Evolutionary conservation across 129 eudicot species (phyloP).

Genomic region (Saussurea involucrata): DNA sequence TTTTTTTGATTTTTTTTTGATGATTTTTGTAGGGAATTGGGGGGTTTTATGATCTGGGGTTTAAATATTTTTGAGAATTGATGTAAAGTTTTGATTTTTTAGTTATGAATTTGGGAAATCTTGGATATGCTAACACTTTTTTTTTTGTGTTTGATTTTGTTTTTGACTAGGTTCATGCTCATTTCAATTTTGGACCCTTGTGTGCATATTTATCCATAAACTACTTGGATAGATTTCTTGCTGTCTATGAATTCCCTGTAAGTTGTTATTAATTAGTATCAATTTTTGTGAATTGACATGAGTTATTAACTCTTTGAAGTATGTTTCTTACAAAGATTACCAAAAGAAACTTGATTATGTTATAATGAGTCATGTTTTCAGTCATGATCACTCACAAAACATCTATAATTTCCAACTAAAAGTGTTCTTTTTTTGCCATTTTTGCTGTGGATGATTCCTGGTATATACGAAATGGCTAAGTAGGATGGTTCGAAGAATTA

Average conservation of each 20-base stretch:
- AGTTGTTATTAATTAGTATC: conserved; percentile 3
- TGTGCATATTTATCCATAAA: conserved; percentile 50
- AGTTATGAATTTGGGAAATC: not conserved
- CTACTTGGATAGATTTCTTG: conserved; percentile 68
- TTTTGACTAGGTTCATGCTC: conserved; percentile 49
- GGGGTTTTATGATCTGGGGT: conserved; percentile 10
- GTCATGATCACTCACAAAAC: no score
- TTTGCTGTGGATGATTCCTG: not conserved
- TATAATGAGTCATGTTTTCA: not conserved
- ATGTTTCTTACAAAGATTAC: not conserved
- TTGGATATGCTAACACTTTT: conserved; percentile 10
- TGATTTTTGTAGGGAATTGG: not conserved
- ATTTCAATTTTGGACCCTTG: conserved; percentile 59
- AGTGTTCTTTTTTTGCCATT: not conserved
- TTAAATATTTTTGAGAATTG: not conserved
- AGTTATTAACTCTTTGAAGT: not conserved
- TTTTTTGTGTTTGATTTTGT: conserved; percentile 15
- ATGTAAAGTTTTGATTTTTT: not conserved
- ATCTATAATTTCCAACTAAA: not conserved
- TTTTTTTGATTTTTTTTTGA: not conserved
- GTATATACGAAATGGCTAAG: not conserved
- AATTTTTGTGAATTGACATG: not conserved
- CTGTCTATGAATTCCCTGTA: conserved; percentile 65
- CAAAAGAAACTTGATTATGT: not conserved
- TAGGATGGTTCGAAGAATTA: not conserved